These are phyloP conservation scores for Coffea canephora DNA, from an alignment of 257 asterid genomes.

Conservation along the genomic window DNA sequence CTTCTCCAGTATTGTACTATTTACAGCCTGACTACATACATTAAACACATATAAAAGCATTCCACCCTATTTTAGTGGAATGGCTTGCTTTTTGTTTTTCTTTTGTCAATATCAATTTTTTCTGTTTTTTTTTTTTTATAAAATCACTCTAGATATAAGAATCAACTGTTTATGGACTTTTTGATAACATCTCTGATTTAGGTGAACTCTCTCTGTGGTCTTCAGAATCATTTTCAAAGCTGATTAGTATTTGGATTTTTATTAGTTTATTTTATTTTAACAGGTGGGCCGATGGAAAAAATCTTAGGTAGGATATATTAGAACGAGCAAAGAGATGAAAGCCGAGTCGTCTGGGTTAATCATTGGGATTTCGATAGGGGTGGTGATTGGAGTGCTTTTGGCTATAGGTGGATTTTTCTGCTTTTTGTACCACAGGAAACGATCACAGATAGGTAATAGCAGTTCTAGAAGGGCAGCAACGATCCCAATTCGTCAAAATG, in stretches of 20 bases:
- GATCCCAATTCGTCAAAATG: conserved; percentile 72
- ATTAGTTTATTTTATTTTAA: conserved; percentile 15
- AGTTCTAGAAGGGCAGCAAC: conserved; percentile 80
- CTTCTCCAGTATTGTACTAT: no score
- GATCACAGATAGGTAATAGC: conserved; percentile 68
- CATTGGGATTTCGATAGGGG: conserved; percentile 80
- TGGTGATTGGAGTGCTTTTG: conserved; percentile 76
- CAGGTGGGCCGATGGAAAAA: conserved; percentile 40
- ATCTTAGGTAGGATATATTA: conserved; percentile 31
- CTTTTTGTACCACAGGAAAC: conserved; percentile 54
- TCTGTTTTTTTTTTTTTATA: neutral
- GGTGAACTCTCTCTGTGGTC: neutral
- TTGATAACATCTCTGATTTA: neutral
- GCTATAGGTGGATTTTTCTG: conserved; percentile 65
- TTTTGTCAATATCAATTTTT: neutral
- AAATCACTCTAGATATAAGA: neutral
- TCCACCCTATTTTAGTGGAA: no score
- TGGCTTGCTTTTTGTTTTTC: neutral
- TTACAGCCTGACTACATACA: no score
- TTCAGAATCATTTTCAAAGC: neutral
- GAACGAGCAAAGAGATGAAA: conserved; percentile 50
- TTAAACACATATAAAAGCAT: no score
- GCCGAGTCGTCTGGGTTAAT: conserved; percentile 60
- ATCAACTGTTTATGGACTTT: neutral
- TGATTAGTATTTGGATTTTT: conserved; percentile 8